phyloP scores from a whole-genome alignment of 805 yeast genomes.

The Debaryomyces prosopidis region DNA sequence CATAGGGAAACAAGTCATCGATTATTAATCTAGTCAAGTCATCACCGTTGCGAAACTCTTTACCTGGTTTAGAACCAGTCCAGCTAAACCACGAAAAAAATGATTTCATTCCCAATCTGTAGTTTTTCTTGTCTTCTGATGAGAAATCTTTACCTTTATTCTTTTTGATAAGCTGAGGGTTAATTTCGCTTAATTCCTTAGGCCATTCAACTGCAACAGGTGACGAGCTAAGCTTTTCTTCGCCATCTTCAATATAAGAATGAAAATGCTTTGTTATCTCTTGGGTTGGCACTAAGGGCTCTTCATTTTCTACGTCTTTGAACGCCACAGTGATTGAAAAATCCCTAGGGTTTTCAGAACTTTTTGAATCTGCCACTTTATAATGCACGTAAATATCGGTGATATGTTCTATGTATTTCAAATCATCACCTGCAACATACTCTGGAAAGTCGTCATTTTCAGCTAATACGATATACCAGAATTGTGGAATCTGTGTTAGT shows the following conservation, averaged over 20 bases:
- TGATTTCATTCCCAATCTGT: constrained; percentile 73
- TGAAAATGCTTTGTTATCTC: constrained; percentile 60
- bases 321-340: constrained; percentile 65
- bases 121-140: constrained; percentile 57
- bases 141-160: constrained; percentile 35
- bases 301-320: constrained; percentile 33
- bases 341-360: constrained; percentile 42
- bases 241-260: constrained; percentile 50
- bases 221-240: constrained; percentile 55
- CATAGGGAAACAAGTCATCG: constrained; percentile 84
- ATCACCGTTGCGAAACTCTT: constrained; percentile 77
- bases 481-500: constrained; percentile 61
- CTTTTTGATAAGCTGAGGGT: constrained; percentile 53
- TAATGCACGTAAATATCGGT: constrained; percentile 62
- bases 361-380: constrained; percentile 34
- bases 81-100: constrained; percentile 87
- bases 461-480: constrained; percentile 87
- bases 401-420: constrained; percentile 69
- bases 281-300: constrained; percentile 55
- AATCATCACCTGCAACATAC: constrained; percentile 72
- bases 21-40: constrained; percentile 69
- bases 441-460: constrained; percentile 86
- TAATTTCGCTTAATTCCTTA: constrained; percentile 49
- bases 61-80: constrained; percentile 78
- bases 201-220: constrained; percentile 72